Evolutionary conservation across 768 basidiomycete species (phyloP).

Genomic region (Serpula lacrymans): DNA sequence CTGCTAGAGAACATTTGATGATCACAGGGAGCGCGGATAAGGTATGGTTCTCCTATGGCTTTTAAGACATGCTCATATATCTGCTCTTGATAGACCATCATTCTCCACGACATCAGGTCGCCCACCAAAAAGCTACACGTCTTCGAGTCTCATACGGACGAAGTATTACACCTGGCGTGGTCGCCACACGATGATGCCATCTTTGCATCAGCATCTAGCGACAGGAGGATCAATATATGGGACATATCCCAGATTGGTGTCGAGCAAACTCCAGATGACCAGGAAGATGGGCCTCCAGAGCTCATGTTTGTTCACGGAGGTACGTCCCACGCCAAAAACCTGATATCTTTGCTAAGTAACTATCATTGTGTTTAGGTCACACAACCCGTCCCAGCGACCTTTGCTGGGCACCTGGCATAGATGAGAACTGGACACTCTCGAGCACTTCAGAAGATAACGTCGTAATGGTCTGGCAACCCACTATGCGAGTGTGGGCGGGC

Average conservation of each 20-base stretch:
- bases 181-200: conserved; percentile 90
- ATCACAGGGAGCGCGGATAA: conserved; percentile 94
- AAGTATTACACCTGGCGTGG: conserved; percentile 93
- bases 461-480: conserved; percentile 96
- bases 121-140: conserved; percentile 78
- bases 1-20: conserved; percentile 71
- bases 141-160: conserved; percentile 92
- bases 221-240: conserved; percentile 94
- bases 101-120: conserved; percentile 81
- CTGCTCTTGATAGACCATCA: conserved; percentile 60
- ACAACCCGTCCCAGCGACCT: conserved; percentile 91
- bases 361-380: conserved; percentile 54
- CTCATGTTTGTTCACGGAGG: conserved; percentile 95
- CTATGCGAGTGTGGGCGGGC: conserved; percentile 90
- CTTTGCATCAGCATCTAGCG: conserved; percentile 93
- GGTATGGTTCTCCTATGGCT: conserved; percentile 38
- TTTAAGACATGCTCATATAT: background rate
- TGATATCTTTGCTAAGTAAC: conserved; percentile 6
- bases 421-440: conserved; percentile 81
- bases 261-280: conserved; percentile 97
- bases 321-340: conserved; percentile 30
- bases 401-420: conserved; percentile 86
- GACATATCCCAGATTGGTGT: conserved; percentile 87
- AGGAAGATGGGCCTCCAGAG: conserved; percentile 97
- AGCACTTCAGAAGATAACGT: conserved; percentile 97